A percentile compares a stretch with the other conserved stretches of the same genome.
Conservation (phyloP, 768 basidiomycete species). For the Leccinum disarticulatum region DNA sequence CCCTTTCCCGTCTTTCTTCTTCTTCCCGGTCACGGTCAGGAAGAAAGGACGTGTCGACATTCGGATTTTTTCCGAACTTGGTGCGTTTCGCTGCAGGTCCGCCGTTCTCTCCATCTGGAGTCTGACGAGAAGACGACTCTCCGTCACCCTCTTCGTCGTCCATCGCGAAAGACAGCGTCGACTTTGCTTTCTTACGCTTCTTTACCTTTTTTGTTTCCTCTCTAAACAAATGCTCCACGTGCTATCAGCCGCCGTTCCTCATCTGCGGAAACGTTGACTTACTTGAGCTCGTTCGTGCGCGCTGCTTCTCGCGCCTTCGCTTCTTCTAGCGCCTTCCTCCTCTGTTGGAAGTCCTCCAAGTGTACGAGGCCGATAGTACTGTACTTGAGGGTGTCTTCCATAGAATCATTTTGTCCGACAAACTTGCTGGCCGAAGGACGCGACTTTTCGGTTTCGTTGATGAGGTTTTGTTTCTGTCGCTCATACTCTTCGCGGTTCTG, state of each 20-base stretch:
- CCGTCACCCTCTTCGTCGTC: conserved; percentile 71
- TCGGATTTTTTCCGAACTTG: conserved; percentile 91
- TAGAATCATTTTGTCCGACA: conserved; percentile 89
- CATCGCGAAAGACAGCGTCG: conserved; percentile 87
- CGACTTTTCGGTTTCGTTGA: conserved; percentile 89
- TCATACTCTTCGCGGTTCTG: conserved; percentile 81
- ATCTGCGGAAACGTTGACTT: conserved; percentile 42
- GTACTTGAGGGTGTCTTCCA: conserved; percentile 91
- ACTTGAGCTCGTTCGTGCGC: conserved; percentile 81
- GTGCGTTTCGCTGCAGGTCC: conserved; percentile 62
- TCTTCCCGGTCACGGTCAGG: conserved; percentile 98
- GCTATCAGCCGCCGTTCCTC: conserved; percentile 59
- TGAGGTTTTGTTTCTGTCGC: conserved; percentile 75
- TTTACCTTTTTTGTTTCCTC: conserved; percentile 83
- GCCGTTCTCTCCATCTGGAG: conserved; percentile 38
- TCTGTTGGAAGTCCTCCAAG: conserved; percentile 91
- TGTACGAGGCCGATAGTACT: conserved; percentile 89
- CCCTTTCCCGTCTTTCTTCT: conserved; percentile 83
- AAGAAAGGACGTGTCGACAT: conserved; percentile 96
- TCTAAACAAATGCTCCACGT: conserved; percentile 84
- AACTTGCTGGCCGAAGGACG: conserved; percentile 87
- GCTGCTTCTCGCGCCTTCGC: conserved; percentile 89
- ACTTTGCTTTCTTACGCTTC: conserved; percentile 92
- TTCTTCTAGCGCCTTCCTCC: conserved; percentile 86
- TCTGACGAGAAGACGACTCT: conserved; percentile 39